A percentile compares a stretch with the other conserved stretches of the same genome.
phyloP scores from a whole-genome alignment of 345 rosid species.

The Acer negundo region DNA sequence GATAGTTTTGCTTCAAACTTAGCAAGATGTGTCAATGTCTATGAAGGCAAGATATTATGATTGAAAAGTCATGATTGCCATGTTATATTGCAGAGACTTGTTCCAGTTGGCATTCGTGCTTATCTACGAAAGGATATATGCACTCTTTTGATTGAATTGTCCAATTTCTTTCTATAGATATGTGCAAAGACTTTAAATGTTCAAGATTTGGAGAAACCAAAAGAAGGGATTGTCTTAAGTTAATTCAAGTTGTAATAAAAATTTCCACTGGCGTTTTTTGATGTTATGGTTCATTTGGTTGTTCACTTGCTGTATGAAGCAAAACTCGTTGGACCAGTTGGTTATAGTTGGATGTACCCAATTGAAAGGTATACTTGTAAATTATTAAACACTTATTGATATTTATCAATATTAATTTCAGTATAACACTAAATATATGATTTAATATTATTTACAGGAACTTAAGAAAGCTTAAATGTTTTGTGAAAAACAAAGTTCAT shows the following conservation, averaged over 20 bases:
- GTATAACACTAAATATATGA: not conserved
- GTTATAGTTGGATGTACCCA: constrained; percentile 11
- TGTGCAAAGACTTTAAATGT: not conserved
- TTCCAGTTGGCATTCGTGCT: no score
- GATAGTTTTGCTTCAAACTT: not conserved
- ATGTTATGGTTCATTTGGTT: constrained; percentile 14
- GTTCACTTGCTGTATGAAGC: constrained; percentile 5
- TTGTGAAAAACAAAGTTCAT: not conserved
- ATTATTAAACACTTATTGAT: not conserved
- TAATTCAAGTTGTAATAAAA: constrained; percentile 3
- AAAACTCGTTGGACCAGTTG: not conserved
- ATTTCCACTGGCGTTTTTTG: constrained; percentile 10
- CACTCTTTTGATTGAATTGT: no score
- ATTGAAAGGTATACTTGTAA: not conserved
- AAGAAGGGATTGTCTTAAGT: not conserved
- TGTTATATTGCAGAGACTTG: no score
- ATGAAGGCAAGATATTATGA: no score
- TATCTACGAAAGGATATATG: no score
- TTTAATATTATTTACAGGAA: not conserved
- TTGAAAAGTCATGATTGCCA: no score
- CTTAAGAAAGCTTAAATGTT: not conserved
- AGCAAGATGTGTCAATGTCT: not conserved
- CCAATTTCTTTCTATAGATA: no score
- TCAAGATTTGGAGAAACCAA: not conserved
- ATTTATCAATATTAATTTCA: not conserved